Base-by-base conservation (phyloP, 2,329 filamentous ascomycete genomes). In the Alternaria alternata region DNA sequence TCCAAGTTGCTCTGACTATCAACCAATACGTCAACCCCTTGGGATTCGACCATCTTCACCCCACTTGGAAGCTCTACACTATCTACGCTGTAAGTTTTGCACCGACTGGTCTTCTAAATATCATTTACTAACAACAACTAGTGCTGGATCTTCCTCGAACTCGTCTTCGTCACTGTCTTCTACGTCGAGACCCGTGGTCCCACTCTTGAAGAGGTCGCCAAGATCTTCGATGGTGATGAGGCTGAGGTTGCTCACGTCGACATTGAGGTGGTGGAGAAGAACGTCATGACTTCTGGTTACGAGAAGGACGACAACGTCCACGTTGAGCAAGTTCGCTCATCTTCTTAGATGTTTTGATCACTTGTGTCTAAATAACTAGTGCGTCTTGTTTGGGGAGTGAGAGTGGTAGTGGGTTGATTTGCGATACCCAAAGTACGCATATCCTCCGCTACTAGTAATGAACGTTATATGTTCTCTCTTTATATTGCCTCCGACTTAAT, bases 101-200 rank as follows among this genome's bases (percentile, higher is more conserved):
- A 4, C n/a, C 14, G 14, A 51, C n/a, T 8, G 0, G 4, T 22
- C 16, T 16, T 51, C 1, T 30, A 16, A 34, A 34, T 11, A 47
- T 5, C 5, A 34, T 20, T 24, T 43, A 18, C 67, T 73, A 47
- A 72, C 32, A 26, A 20, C 16, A 16, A 6, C 18, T 32, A 77
- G 66, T 75, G 87, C 56, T 89, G 87, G 87, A 85, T 89, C 72
- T 80, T 84, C 47, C 75, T 84, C 70, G 86, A 89, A 75, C 79
- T 89, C 46, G 62, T 86, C 47, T 88, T 89, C 67, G 87, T 90
- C 36, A 89, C 84, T 77, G 87, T 88, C 80, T 85, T 89, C 75
- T 89, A 88, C 74, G 84, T 89, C 57, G 89, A 92, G 80, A 92
- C 89, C 18, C 88, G 87, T 70, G 89, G 89, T 4, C 87, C 88